These are phyloP conservation scores for Gynandropsis gynandra DNA, from an alignment of 345 rosid genomes.

Conservation along the genomic window DNA sequence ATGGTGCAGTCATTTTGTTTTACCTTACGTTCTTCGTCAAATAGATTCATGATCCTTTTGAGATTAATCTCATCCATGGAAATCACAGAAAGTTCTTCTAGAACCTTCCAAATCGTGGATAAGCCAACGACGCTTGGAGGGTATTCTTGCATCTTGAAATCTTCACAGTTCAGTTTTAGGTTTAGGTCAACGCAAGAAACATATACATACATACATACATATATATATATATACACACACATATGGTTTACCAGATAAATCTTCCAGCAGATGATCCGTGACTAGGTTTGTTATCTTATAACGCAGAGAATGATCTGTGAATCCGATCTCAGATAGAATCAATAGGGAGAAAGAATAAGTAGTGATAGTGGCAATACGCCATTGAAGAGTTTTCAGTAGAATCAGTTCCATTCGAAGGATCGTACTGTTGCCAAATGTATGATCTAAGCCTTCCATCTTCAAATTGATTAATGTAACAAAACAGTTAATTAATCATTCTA, in stretches of 20 bases:
- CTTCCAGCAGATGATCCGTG: constrained; percentile 36
- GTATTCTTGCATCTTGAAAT: constrained; percentile 35
- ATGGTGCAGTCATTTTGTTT: background rate
- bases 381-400: constrained; percentile 40
- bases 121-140: constrained; percentile 48
- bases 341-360: constrained; percentile 42
- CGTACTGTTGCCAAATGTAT: constrained; percentile 43
- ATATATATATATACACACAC: fast-evolving
- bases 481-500: background rate
- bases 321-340: constrained; percentile 22
- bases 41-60: constrained; percentile 10
- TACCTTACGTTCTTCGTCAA: constrained; percentile 17
- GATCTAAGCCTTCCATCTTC: constrained; percentile 56
- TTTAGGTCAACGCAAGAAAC: background rate
- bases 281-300: constrained; percentile 15
- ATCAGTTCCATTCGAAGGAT: constrained; percentile 59
- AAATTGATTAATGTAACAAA: background rate
- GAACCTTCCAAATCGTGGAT: constrained; percentile 36
- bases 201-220: too few species aligned
- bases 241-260: constrained; percentile 34
- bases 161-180: constrained; percentile 21
- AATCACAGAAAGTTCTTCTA: constrained; percentile 24
- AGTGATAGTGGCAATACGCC: constrained; percentile 55
- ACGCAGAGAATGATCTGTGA: background rate
- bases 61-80: background rate